Percentiles rank a stretch among this genome's conserved stretches.
These are phyloP conservation scores for Beauveria varroae DNA, from an alignment of 2,329 filamentous ascomycete species.

Conservation along the genomic window DNA sequence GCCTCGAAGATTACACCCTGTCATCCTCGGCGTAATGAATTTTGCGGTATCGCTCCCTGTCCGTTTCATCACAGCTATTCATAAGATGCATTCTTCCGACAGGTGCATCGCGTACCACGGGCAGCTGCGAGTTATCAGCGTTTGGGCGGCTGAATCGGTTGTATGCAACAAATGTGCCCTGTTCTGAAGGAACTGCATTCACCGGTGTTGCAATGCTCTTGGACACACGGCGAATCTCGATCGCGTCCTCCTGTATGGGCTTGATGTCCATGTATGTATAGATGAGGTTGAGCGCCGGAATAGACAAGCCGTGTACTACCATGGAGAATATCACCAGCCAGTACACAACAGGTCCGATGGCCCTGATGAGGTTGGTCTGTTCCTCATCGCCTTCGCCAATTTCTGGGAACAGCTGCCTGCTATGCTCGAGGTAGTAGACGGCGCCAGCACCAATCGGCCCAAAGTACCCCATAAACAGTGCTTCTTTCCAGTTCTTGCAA, in stretches of 20 bases:
- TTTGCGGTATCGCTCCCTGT: background rate
- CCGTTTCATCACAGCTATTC: background rate
- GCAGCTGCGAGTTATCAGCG: constrained; percentile 12
- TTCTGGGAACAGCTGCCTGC: constrained; percentile 33
- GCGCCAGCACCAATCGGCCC: constrained; percentile 72
- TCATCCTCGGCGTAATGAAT: constrained; percentile 6
- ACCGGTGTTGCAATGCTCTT: constrained; percentile 27
- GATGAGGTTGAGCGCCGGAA: constrained; percentile 33
- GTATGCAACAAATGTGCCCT: constrained; percentile 35
- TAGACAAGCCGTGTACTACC: constrained; percentile 40
- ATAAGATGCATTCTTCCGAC: background rate
- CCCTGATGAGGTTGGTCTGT: constrained; percentile 28
- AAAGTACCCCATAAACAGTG: constrained; percentile 59
- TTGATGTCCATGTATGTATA: constrained; percentile 32
- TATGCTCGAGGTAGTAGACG: constrained; percentile 61
- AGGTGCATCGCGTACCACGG: background rate
- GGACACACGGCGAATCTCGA: constrained; percentile 30
- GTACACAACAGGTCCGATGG: constrained; percentile 18
- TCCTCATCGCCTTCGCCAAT: constrained; percentile 24
- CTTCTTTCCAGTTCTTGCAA: constrained; percentile 47
- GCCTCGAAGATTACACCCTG: background rate
- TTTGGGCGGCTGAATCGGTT: constrained; percentile 40
- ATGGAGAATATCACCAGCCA: constrained; percentile 31
- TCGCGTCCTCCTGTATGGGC: constrained; percentile 35
- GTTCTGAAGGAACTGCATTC: constrained; percentile 32